Evolutionary conservation across 1,139 yeast genomes (phyloP).

Genomic region (Diutina neorugosa): DNA sequence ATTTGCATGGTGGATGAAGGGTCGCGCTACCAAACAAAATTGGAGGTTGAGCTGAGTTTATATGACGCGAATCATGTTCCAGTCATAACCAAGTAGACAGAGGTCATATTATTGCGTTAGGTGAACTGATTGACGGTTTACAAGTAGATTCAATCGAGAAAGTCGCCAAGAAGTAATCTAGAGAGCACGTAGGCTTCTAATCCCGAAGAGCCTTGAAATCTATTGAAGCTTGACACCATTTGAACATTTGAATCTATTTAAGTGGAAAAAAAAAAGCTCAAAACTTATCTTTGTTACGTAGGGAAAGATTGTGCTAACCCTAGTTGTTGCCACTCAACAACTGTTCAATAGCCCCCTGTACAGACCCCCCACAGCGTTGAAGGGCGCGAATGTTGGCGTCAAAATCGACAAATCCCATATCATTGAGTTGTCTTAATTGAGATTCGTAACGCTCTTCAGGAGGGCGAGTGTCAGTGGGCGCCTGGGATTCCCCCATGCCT

Average conservation of each 20-base stretch:
- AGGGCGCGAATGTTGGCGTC: conserved; percentile 85
- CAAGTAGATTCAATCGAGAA: no score
- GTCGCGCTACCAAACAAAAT: not conserved
- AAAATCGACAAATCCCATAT: conserved; percentile 91
- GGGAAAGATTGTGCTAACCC: not conserved
- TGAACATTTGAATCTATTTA: no score
- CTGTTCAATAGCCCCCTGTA: conserved; percentile 92
- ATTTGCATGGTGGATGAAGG: not conserved
- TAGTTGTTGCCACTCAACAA: conserved; percentile 27
- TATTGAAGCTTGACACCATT: no score
- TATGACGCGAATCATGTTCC: not conserved
- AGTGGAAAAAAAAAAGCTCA: no score
- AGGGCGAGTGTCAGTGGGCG: conserved; percentile 64
- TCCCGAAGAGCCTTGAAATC: no score
- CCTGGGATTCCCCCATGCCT: conserved; percentile 19
- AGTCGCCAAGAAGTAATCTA: no score
- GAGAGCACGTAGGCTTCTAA: no score
- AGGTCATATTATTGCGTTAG: no score
- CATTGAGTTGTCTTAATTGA: conserved; percentile 89
- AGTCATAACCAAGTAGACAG: no score
- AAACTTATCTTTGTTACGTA: no score
- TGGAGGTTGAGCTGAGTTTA: not conserved
- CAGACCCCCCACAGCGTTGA: conserved; percentile 92
- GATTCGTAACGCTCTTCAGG: conserved; percentile 89
- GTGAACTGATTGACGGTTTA: no score